These are phyloP conservation scores for Saccharomycopsis sp. DNA, from an alignment of 805 yeast species.

Conservation along the genomic window DNA sequence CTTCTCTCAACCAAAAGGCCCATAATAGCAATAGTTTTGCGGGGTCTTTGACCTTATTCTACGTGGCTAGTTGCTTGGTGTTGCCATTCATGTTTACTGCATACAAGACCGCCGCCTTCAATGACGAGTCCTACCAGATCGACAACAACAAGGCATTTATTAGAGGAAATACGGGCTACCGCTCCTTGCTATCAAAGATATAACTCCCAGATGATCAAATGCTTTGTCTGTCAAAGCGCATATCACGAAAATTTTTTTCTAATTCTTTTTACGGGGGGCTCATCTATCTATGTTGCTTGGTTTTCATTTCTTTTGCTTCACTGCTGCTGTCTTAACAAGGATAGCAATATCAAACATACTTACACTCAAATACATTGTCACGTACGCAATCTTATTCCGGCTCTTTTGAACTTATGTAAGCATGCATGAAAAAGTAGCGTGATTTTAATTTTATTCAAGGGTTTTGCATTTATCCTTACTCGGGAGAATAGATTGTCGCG, in stretches of 20 bases:
- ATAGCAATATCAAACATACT: not conserved
- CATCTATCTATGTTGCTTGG: not conserved
- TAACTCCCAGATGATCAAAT: not conserved
- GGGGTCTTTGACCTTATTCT: slow-evolving; percentile 7
- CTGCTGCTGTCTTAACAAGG: not conserved
- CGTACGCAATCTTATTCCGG: no score
- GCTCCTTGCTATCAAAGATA: slow-evolving; percentile 1
- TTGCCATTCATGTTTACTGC: slow-evolving; percentile 20
- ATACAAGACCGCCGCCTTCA: slow-evolving; percentile 14
- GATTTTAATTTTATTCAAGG: not conserved
- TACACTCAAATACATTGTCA: no score
- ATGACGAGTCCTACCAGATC: not conserved
- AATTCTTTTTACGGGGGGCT: not conserved
- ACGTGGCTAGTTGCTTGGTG: slow-evolving; percentile 19
- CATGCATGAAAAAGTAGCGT: not conserved
- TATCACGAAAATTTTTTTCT: not conserved
- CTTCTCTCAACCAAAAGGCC: not conserved
- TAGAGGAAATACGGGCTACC: not conserved
- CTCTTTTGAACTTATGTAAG: not conserved
- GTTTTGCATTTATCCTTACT: no score
- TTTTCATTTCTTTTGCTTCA: not conserved
- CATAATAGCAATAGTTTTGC: not conserved
- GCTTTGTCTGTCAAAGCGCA: not conserved
- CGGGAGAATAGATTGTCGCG: no score
- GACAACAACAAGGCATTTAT: not conserved